Evolutionary conservation across 306 rosid species (phyloP), one percentile per base, ranked within the genome.

Genomic region (Trichosanthes truncata): DNA sequence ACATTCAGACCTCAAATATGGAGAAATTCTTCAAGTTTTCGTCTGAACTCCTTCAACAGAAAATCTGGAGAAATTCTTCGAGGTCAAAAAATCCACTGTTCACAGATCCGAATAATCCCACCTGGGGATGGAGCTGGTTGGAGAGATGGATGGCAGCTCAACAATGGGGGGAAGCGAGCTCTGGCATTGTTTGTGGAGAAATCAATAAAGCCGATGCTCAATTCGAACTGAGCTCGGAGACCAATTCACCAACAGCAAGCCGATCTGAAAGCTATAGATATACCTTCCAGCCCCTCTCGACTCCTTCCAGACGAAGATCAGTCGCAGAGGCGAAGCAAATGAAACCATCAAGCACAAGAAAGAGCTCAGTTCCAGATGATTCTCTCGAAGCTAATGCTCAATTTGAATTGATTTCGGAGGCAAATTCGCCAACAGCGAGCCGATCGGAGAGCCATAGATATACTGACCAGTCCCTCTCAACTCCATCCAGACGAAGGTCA

Each of bases 81-180:
- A 89, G 84, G 82, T 89, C 91, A 78, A 40, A 86, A 68, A 92
- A 87, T 84, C 97, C 97, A 59, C 84, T 95, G 92, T 95, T 95
- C 87, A 91, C 88, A 92, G 98, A 95, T 86, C 97, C 97, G 81
- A 87, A 90, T 63, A 91, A 92, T 87, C 98, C 96, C 41, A 75
- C 88, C 49, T 95, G 98, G 98, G 98, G 98, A 1, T 95, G 98
- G 98, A 92, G 97, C 88, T 92, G 98, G 98, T 83, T 95, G 81
- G 98, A 94, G 82, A 84, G 98, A 79, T 94, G 98, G 97, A 92
- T 86, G 95, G 97, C 98, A 53, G 95, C 96, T 9, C 86, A 89
- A 53, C 88, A 96, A 25, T 92, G 88, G 87, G 97, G 91, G 84
- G 80, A 83, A 76, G 82, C 78, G 15, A 89, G 85, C 80, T 85